Evolutionary conservation across 768 basidiomycete genomes (phyloP), one percentile per base, ranked within the genome.

Genomic region (Cyclocybe aegerita): DNA sequence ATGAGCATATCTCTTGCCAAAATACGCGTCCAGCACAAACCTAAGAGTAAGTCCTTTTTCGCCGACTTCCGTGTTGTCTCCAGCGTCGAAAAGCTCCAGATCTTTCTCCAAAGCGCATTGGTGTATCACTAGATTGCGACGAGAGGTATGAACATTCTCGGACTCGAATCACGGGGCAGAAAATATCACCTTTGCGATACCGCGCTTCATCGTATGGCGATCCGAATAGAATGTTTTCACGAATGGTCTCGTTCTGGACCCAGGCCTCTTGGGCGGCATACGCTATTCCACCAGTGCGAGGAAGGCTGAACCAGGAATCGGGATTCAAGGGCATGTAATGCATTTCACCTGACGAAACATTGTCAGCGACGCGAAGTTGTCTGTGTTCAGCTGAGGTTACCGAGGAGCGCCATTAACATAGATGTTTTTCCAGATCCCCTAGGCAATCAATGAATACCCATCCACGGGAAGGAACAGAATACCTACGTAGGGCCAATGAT

Each of bases 261-360:
- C 88, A 94, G 3, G 86, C 82, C 60, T 90, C 88, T 65, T 92
- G 90, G 5, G 85, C 85, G 2, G 86, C 85, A 62, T 87, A 90
- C 3, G 87, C 82, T 15, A 93, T 76, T 7, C 90, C 88, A 2
- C 76, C 74, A 5, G 65, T 67, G 5, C 87, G 73, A 35, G 90
- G 89, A 4, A 91, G 76, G 55, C 79, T 81, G 66, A 76, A 86
- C 76, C 79, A 86, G 0, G 85, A 79, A 30, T 76, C 75, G 4
- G 77, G 71, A n/a, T 67, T 64, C 5, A 67, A 66, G 4, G 78
- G 80, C 8, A 76, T 65, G 54, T 80, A 83, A 63, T 85, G 82
- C 81, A 88, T 80, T 62, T 87, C 85, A 31, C 83, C 77, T 75
- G n/a, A 23, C 23, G 5, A 23, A 5, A 23, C 23, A 23, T 23